These are phyloP conservation scores for Tuber indicum DNA, from an alignment of 495 filamentous ascomycete genomes.

Conservation along the genomic window DNA sequence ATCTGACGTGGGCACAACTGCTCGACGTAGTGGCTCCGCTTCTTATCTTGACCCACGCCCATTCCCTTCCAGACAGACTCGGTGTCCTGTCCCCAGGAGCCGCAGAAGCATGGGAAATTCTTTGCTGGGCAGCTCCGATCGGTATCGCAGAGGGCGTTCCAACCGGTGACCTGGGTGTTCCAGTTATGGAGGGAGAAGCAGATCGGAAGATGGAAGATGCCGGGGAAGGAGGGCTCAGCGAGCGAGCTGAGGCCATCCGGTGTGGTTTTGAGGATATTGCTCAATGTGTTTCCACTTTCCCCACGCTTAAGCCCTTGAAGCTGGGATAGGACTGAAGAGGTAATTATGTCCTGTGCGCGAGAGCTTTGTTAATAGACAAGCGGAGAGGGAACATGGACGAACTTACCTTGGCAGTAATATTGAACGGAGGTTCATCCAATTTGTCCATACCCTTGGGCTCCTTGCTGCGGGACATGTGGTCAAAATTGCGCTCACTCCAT, in stretches of 20 bases:
- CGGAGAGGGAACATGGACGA: not conserved
- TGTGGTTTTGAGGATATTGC: not conserved
- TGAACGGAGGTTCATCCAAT: slow-evolving; percentile 33
- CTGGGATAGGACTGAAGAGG: slow-evolving; percentile 17
- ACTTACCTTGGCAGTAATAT: slow-evolving; percentile 14
- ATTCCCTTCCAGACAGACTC: slow-evolving; percentile 19
- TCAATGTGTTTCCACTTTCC: not conserved
- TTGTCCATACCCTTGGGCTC: slow-evolving; percentile 16
- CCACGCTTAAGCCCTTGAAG: not conserved
- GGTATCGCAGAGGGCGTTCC: slow-evolving; percentile 20
- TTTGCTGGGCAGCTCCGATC: slow-evolving; percentile 29
- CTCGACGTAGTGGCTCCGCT: slow-evolving; percentile 15
- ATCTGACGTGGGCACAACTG: slow-evolving; percentile 30
- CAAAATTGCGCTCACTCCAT: slow-evolving; percentile 30
- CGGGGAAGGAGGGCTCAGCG: not conserved
- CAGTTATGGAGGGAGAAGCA: slow-evolving; percentile 29
- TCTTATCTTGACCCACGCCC: slow-evolving; percentile 9
- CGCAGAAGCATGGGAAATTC: slow-evolving; percentile 31
- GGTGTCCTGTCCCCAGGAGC: slow-evolving; percentile 25
- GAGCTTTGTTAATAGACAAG: not conserved
- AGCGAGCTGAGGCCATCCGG: slow-evolving; percentile 5
- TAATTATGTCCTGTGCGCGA: slow-evolving; percentile 26
- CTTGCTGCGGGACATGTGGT: slow-evolving; percentile 22
- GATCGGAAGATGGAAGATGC: slow-evolving; percentile 27
- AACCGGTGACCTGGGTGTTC: slow-evolving; percentile 28